phyloP scores from a whole-genome alignment of 2,329 filamentous ascomycete genomes.

The Aaosphaeria pasadenensis region DNA sequence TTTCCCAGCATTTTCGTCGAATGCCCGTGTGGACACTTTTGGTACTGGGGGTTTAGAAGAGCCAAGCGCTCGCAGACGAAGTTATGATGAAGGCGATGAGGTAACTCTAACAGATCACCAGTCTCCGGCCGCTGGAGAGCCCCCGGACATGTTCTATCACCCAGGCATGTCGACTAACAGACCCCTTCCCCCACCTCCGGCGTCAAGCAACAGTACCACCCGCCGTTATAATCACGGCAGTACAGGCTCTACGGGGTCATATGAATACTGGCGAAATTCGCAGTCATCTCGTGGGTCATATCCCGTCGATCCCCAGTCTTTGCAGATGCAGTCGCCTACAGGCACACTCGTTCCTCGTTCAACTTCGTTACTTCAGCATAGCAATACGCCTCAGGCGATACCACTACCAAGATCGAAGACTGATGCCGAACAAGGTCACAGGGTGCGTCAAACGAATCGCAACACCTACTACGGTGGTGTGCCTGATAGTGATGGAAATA shows the following conservation, averaged over 20 bases:
- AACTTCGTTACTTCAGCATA: conserved; percentile 74
- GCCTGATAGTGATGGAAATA: conserved; percentile 49
- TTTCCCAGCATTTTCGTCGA: conserved; percentile 54
- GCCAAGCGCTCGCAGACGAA: conserved; percentile 69
- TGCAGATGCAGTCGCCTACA: conserved; percentile 30
- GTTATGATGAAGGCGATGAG: conserved; percentile 93
- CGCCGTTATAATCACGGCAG: conserved; percentile 43
- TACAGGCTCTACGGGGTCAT: conserved; percentile 40
- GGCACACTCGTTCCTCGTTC: conserved; percentile 35
- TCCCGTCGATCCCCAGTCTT: conserved; percentile 24
- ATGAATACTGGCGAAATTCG: conserved; percentile 43
- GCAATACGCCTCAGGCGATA: conserved; percentile 72
- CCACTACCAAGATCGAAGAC: conserved; percentile 91
- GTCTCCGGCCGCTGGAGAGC: conserved; percentile 52
- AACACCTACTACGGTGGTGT: conserved; percentile 30
- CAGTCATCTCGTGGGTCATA: conserved; percentile 30
- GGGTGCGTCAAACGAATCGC: conserved; percentile 40
- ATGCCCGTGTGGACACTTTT: conserved; percentile 78
- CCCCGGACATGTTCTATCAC: conserved; percentile 91
- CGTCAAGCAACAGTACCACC: conserved; percentile 45
- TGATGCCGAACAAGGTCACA: conserved; percentile 68
- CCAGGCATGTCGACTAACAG: conserved; percentile 66
- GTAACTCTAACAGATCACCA: conserved; percentile 45
- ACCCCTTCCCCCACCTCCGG: conserved; percentile 62
- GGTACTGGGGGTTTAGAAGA: conserved; percentile 87